Conservation (phyloP, 331 rosid species). For the Erythrophleum ivorense region DNA sequence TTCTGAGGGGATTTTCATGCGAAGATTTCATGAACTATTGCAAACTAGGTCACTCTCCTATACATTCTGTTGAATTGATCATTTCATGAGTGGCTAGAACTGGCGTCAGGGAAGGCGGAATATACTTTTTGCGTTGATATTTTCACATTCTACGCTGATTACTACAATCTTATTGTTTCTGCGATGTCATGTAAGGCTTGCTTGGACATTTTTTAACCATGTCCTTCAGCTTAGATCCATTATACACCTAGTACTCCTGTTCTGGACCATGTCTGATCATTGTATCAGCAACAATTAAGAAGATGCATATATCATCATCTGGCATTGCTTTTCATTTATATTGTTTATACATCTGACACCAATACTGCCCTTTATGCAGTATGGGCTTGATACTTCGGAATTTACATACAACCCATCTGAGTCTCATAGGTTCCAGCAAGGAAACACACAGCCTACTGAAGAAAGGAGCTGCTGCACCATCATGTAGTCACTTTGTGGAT, state of each 20-base stretch:
- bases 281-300: background rate
- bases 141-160: background rate
- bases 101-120: background rate
- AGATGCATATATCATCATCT: background rate
- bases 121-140: background rate
- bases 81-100: conserved; percentile 13
- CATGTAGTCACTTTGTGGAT: conserved; percentile 61
- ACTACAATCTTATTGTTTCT: background rate
- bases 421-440: conserved; percentile 78
- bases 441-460: conserved; percentile 76
- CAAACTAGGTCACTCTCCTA: background rate
- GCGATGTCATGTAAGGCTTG: background rate
- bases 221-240: conserved; percentile 9
- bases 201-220: background rate
- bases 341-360: conserved; percentile 32
- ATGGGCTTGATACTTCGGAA: conserved; percentile 84
- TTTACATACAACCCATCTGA: conserved; percentile 97
- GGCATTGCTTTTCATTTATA: conserved; percentile 25
- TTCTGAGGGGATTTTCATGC: conserved; percentile 21
- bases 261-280: conserved; percentile 10
- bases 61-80: background rate
- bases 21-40: conserved; percentile 28
- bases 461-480: conserved; percentile 89
- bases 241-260: background rate
- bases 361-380: conserved; percentile 43